A percentile compares a stretch with the other conserved stretches of the same genome.
Conservation (phyloP, 1,139 yeast species). For the Candida labiduridarum region DNA sequence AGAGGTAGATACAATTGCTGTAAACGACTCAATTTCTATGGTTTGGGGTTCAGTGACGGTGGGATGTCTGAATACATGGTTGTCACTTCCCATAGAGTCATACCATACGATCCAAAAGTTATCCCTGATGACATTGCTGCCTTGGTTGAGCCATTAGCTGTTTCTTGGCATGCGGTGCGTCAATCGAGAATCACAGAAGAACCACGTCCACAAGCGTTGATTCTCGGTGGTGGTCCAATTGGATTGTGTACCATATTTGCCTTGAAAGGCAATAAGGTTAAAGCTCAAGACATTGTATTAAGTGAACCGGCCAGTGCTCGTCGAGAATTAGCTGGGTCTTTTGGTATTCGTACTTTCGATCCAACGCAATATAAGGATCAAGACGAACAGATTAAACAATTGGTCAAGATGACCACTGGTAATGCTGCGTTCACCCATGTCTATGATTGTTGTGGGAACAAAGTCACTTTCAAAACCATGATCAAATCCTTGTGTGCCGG, state of each 20-base stretch:
- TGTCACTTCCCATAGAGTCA: constrained; percentile 47
- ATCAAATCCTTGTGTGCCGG: constrained; percentile 55
- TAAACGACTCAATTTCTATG: constrained; percentile 41
- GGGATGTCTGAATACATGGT: constrained; percentile 54
- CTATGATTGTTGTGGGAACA: constrained; percentile 65
- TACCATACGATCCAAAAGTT: constrained; percentile 43
- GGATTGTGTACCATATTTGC: constrained; percentile 60
- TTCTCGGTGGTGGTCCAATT: constrained; percentile 64
- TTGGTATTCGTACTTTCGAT: constrained; percentile 49
- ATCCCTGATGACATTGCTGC: constrained; percentile 59
- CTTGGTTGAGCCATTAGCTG: constrained; percentile 56
- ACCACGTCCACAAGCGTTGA: constrained; percentile 21
- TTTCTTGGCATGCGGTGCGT: constrained; percentile 61
- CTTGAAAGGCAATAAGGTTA: constrained; percentile 55
- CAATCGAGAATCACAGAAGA: constrained; percentile 27
- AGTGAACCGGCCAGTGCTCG: constrained; percentile 64
- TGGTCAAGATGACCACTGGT: constrained; percentile 42
- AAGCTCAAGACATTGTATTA: constrained; percentile 46
- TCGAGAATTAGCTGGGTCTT: constrained; percentile 51
- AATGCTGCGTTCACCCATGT: constrained; percentile 59
- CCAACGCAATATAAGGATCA: constrained; percentile 18
- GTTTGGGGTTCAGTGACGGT: constrained; percentile 53
- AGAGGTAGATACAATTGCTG: constrained; percentile 52
- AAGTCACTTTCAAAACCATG: constrained; percentile 54
- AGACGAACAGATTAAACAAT: constrained; percentile 29